Evolutionary conservation across 768 basidiomycete genomes (phyloP).

Genomic region (Leccinum imitatum): DNA sequence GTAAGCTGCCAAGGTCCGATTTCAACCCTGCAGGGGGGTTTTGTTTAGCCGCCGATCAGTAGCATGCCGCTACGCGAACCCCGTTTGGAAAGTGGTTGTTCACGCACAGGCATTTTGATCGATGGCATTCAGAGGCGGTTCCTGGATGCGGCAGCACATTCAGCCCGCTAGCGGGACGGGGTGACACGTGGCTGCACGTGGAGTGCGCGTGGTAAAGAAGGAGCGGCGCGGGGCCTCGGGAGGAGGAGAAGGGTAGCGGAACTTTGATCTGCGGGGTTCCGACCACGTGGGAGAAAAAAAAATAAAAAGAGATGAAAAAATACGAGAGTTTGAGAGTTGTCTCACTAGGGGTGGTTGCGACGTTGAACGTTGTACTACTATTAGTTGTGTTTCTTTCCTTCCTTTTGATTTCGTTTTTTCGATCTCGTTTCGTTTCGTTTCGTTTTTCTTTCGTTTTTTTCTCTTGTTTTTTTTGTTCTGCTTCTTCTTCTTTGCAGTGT

Average conservation of each 20-base stretch:
- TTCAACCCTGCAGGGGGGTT: slow-evolving; percentile 1
- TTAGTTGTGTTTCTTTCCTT: background rate
- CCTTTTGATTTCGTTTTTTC: background rate
- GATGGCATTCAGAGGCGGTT: background rate
- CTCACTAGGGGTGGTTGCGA: background rate
- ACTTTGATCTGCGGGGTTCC: background rate
- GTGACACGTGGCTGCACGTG: slow-evolving; percentile 23
- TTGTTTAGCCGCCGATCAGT: background rate
- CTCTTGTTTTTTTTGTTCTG: background rate
- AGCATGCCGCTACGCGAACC: background rate
- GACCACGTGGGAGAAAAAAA: slow-evolving; percentile 21
- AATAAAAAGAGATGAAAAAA: slow-evolving; percentile 9
- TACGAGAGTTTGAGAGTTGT: background rate
- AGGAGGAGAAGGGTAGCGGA: background rate
- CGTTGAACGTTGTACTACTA: slow-evolving; percentile 1
- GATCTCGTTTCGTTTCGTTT: background rate
- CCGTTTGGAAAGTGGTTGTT: background rate
- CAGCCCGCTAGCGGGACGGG: no score
- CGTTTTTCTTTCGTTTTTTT: background rate
- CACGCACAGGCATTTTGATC: background rate
- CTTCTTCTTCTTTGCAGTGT: slow-evolving; percentile 4
- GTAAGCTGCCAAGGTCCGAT: background rate
- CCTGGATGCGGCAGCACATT: background rate
- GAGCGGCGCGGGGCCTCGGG: background rate
- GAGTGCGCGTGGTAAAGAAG: slow-evolving; percentile 9